Evolutionary conservation across 2,329 filamentous ascomycete species (phyloP).

Genomic region (Diaporthe citriasiana): DNA sequence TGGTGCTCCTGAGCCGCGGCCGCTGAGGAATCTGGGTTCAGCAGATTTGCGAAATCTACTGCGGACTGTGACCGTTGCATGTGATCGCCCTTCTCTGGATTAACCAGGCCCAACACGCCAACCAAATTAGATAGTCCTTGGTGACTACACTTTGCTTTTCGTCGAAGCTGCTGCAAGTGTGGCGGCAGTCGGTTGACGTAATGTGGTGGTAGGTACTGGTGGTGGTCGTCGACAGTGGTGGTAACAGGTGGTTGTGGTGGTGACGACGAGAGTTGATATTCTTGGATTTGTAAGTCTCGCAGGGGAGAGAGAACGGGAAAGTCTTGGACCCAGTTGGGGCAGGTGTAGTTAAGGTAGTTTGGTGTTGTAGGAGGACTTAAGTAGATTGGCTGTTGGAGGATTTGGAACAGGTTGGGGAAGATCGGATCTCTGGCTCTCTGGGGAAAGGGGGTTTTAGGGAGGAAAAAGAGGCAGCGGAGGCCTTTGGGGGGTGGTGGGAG

Average conservation of each 20-base stretch:
- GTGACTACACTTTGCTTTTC: conserved; percentile 18
- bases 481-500: conserved; percentile 50
- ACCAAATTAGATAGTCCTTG: not conserved
- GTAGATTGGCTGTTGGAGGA: conserved; percentile 20
- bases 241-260: conserved; percentile 14
- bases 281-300: not conserved
- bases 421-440: conserved; percentile 40
- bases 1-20: conserved; percentile 38
- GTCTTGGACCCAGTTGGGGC: conserved; percentile 7
- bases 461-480: conserved; percentile 46
- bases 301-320: not conserved
- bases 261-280: conserved; percentile 15
- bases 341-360: conserved; percentile 24
- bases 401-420: conserved; percentile 42
- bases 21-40: conserved; percentile 70
- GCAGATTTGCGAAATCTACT: conserved; percentile 82
- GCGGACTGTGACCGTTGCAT: conserved; percentile 82
- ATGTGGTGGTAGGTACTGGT: conserved; percentile 1
- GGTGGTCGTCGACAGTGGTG: not conserved
- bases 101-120: conserved; percentile 37
- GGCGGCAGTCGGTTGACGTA: conserved; percentile 27
- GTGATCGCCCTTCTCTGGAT: conserved; percentile 63
- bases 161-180: conserved; percentile 31
- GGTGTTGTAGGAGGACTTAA: not conserved
- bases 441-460: conserved; percentile 48